phyloP scores from a whole-genome alignment of 1,284 basidiomycete genomes.

The Inonotus obliquus region DNA sequence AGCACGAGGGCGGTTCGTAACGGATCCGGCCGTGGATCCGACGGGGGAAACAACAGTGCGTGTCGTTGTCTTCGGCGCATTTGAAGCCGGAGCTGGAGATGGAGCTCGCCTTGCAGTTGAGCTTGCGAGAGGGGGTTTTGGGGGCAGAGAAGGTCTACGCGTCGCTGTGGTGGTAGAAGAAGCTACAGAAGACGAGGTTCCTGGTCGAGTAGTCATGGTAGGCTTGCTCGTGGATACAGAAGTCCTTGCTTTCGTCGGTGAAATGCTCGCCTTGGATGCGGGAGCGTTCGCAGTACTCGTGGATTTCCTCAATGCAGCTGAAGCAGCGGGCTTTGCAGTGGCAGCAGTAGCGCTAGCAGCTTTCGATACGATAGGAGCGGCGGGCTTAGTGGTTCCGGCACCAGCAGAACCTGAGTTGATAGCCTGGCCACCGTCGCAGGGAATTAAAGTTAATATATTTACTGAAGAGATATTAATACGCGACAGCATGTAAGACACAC shows the following conservation, averaged over 20 bases:
- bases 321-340: conserved; percentile 22
- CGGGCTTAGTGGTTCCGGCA: conserved; percentile 48
- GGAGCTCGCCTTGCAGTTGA: conserved; percentile 24
- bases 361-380: conserved; percentile 33
- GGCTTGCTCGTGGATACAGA: conserved; percentile 35
- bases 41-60: conserved; percentile 47
- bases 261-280: conserved; percentile 28
- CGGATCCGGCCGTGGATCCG: conserved; percentile 29
- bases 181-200: conserved; percentile 33
- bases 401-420: conserved; percentile 66
- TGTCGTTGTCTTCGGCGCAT: conserved; percentile 23
- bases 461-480: conserved; percentile 7
- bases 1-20: conserved; percentile 44
- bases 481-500: conserved; percentile 34
- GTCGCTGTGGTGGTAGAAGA: conserved; percentile 7
- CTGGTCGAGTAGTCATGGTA: conserved; percentile 31
- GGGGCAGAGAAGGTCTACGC: conserved; percentile 12
- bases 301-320: conserved; percentile 44
- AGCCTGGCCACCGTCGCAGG: conserved; percentile 37
- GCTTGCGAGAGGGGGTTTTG: conserved; percentile 22
- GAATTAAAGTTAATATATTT: conserved; percentile 3
- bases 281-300: conserved; percentile 36
- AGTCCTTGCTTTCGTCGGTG: conserved; percentile 38
- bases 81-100: conserved; percentile 33
- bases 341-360: conserved; percentile 33